phyloP scores from a whole-genome alignment of 345 rosid genomes.

The Rubroshorea leprosula region DNA sequence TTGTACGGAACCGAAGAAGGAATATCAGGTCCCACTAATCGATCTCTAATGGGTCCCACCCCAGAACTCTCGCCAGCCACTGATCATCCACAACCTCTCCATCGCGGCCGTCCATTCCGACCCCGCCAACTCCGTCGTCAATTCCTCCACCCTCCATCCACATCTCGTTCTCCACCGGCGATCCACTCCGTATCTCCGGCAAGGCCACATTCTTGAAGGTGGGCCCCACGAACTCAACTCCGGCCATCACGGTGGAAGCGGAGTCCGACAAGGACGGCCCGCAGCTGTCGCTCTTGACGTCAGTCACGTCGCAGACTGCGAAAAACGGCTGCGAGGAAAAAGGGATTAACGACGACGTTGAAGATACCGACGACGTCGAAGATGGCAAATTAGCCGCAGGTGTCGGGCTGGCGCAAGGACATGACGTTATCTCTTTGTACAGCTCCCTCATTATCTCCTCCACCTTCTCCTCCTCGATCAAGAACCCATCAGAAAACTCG shows the following conservation, averaged over 20 bases:
- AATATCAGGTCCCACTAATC: constrained; percentile 22
- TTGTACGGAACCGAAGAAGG: too few relatives aligned
- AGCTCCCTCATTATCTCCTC: constrained; percentile 42
- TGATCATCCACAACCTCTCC: constrained; percentile 25
- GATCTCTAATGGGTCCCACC: constrained; percentile 24
- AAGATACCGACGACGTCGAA: neutral
- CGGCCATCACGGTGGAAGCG: constrained; percentile 32
- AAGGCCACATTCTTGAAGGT: neutral
- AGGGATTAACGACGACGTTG: neutral
- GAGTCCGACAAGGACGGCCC: constrained; percentile 33
- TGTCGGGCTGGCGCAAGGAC: constrained; percentile 8
- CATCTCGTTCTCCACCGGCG: neutral
- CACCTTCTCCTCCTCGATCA: constrained; percentile 35
- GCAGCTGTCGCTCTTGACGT: constrained; percentile 31
- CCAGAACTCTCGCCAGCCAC: constrained; percentile 33
- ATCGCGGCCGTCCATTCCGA: constrained; percentile 19
- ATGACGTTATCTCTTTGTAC: constrained; percentile 31
- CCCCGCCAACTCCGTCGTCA: neutral
- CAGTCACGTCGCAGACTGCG: neutral
- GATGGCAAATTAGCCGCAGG: neutral
- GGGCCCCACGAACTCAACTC: constrained; percentile 22
- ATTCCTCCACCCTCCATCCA: too few relatives aligned
- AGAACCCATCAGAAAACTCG: constrained; percentile 23
- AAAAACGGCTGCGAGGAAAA: neutral
- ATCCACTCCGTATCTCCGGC: neutral